Percentiles rank a stretch among this genome's conserved stretches.
phyloP scores from a whole-genome alignment of 2,329 filamentous ascomycete species.

The Diaporthe capsici region DNA sequence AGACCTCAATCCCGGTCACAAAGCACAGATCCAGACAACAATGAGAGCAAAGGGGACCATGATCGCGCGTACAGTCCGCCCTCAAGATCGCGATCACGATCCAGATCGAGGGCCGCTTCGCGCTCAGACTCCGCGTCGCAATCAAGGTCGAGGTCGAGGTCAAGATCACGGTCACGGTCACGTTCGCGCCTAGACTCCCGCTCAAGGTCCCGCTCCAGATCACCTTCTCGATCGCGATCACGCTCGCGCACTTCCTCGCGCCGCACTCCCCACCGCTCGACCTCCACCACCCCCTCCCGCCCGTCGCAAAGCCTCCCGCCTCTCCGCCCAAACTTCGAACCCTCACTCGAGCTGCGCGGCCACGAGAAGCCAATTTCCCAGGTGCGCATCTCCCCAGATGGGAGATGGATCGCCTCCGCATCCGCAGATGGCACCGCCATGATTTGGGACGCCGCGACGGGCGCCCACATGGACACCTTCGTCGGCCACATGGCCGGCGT shows the following conservation, averaged over 20 bases:
- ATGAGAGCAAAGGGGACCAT: not conserved
- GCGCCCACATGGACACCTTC: slow-evolving; percentile 86
- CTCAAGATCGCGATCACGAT: slow-evolving; percentile 45
- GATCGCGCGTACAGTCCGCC: slow-evolving; percentile 43
- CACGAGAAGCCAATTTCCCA: slow-evolving; percentile 86
- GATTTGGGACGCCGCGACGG: slow-evolving; percentile 87
- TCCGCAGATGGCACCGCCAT: slow-evolving; percentile 93
- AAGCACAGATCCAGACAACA: slow-evolving; percentile 42
- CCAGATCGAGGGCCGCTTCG: slow-evolving; percentile 40
- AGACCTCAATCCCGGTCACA: slow-evolving; percentile 44
- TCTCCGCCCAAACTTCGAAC: slow-evolving; percentile 75
- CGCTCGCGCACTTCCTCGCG: slow-evolving; percentile 48
- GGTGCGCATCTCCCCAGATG: slow-evolving; percentile 92
- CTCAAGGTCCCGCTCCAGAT: slow-evolving; percentile 46
- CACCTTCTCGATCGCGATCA: slow-evolving; percentile 40
- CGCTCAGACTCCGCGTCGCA: slow-evolving; percentile 44
- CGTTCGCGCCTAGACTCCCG: slow-evolving; percentile 46
- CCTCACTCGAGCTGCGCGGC: slow-evolving; percentile 79
- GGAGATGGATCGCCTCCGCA: slow-evolving; percentile 88
- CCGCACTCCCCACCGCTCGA: slow-evolving; percentile 39
- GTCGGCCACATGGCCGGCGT: slow-evolving; percentile 95
- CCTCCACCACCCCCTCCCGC: slow-evolving; percentile 40
- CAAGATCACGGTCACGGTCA: slow-evolving; percentile 46
- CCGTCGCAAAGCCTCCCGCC: slow-evolving; percentile 65
- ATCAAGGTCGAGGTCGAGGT: slow-evolving; percentile 45